Base-by-base conservation (phyloP, 805 yeast species). In the Candida ipomoeae region DNA sequence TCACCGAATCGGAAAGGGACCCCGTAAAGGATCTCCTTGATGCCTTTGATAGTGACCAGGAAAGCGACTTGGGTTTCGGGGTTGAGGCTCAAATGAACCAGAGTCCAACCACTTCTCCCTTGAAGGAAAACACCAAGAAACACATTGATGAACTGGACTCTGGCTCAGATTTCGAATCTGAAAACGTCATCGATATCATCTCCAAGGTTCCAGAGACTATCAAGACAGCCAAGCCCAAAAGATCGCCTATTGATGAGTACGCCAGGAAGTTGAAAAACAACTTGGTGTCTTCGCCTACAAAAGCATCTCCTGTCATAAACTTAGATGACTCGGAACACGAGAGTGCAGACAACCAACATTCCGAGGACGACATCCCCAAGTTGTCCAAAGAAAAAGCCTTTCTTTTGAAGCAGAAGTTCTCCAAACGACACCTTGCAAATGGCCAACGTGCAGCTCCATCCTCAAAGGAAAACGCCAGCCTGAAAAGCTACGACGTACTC, bases 21-120 rank as follows among this genome's bases (percentile, higher is more conserved):
- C 65, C 74, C 5, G 64, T 64, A 37, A 62, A 64, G 29, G 60
- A 60, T 34, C 64, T 74, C 33, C 50, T 73, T 10, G 59, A 63
- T 11, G 75, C 69, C 11, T 73, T 73, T 48, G 62, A 66, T 13
- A 57, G 60, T 29, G 68, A 63, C 36, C 33, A 35, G 21, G 40
- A 44, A 26, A 59, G 56, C 40, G 53, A 50, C 3, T 33, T n/a
- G 20, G 52, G 47, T 8, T 38, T 48, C 18, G 32, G 13, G 6
- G 32, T n/a, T 5, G 52, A 46, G 14, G 50, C 56, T 40, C 43
- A 44, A 8, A 44, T 40, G 29, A 55, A 53, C 20, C 64, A 66
- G 20, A 68, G 69, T 42, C 75, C 74, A 0, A 49, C 57, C 11
- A 70, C 75, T 1, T 68, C 73, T 2, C 73, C 74, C 1, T 35